A percentile compares a stretch with the other conserved stretches of the same genome.
Conservation (phyloP, 352 stramenopile genomes). For the Phytophthora pseudosyringae region DNA sequence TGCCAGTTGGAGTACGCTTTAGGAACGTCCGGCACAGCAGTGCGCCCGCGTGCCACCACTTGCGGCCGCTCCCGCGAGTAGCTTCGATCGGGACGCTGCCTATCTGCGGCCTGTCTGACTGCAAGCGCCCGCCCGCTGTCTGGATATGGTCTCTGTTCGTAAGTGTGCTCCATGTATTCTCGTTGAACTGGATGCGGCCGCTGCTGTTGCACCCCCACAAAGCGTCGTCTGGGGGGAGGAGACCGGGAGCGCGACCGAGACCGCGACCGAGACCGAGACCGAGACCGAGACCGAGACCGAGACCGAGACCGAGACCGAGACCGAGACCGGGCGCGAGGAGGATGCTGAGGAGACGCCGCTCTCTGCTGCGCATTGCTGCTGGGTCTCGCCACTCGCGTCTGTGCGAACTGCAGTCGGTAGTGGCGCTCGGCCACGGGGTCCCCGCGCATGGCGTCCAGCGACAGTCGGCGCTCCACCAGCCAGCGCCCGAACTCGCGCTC, state of each 20-base stretch:
- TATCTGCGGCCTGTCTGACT: constrained; percentile 4
- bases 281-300: constrained; percentile 11
- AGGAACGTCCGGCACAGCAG: background rate
- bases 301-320: constrained; percentile 20
- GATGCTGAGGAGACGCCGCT: background rate
- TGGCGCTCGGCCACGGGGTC: constrained; percentile 22
- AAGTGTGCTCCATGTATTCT: constrained; percentile 1
- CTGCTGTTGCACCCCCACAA: constrained; percentile 6
- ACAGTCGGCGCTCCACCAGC: constrained; percentile 20
- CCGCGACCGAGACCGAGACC: constrained; percentile 16
- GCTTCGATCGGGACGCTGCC: constrained; percentile 11
- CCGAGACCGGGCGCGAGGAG: constrained; percentile 5
- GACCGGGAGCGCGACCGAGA: constrained; percentile 16
- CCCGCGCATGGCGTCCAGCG: constrained; percentile 10
- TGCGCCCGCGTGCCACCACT: background rate
- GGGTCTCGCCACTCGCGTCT: constrained; percentile 20
- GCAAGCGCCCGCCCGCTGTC: constrained; percentile 9
- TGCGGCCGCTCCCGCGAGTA: constrained; percentile 17
- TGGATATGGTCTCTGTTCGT: background rate
- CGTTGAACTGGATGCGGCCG: background rate
- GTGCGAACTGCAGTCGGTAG: constrained; percentile 27
- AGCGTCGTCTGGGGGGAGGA: background rate
- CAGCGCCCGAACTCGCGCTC: constrained; percentile 36
- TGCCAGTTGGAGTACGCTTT: constrained; percentile 8
- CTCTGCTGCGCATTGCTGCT: background rate